Percentiles rank a stretch among this genome's conserved stretches.
phyloP scores from a whole-genome alignment of 306 rosid genomes.

The Quercus variabilis region DNA sequence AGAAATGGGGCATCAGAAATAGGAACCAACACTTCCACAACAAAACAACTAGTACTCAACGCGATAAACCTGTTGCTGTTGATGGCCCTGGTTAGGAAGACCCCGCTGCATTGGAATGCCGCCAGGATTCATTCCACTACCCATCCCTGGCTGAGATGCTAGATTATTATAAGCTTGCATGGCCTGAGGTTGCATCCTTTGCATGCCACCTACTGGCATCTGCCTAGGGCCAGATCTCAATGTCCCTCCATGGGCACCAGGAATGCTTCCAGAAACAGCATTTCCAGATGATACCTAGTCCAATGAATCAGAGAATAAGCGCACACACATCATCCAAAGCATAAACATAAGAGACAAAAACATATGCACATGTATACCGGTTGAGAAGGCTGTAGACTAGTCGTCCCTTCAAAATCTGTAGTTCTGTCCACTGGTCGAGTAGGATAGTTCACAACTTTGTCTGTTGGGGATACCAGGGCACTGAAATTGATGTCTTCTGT shows the following conservation, averaged over 20 bases:
- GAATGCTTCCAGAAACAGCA: conserved; percentile 59
- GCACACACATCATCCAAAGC: background rate
- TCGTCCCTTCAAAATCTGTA: conserved; percentile 91
- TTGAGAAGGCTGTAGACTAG: conserved; percentile 82
- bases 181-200: conserved; percentile 69
- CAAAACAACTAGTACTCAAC: background rate
- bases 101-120: conserved; percentile 91
- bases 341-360: background rate
- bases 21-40: background rate
- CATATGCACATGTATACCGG: conserved; percentile 37
- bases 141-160: conserved; percentile 79
- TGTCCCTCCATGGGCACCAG: conserved; percentile 56
- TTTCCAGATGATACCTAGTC: conserved; percentile 74
- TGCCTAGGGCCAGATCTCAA: conserved; percentile 70
- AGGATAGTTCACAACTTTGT: conserved; percentile 79
- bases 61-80: conserved; percentile 73
- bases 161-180: conserved; percentile 77
- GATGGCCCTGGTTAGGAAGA: conserved; percentile 70
- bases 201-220: conserved; percentile 63
- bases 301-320: conserved; percentile 11
- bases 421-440: conserved; percentile 90
- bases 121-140: conserved; percentile 79
- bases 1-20: conserved; percentile 9
- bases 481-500: conserved; percentile 47
- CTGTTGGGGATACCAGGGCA: conserved; percentile 81